phyloP scores from a whole-genome alignment of 768 basidiomycete genomes.

The Pleurotus eryngii region DNA sequence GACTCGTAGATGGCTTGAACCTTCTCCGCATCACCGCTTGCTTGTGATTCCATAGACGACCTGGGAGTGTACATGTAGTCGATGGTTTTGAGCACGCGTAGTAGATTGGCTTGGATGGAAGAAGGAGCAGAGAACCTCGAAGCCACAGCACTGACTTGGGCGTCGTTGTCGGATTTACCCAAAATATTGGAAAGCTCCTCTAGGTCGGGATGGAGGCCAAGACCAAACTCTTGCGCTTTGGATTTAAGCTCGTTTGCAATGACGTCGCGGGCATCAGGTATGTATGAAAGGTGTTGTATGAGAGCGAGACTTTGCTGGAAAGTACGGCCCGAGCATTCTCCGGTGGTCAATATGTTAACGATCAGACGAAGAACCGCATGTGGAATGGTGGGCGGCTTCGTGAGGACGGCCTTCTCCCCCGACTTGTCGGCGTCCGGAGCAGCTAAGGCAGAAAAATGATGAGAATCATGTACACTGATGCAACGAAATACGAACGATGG shows the following conservation, averaged over 20 bases:
- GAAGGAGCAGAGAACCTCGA: slow-evolving; percentile 93
- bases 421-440: slow-evolving; percentile 16
- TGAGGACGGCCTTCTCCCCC: slow-evolving; percentile 52
- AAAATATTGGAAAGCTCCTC: slow-evolving; percentile 70
- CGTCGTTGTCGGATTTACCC: slow-evolving; percentile 50
- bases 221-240: slow-evolving; percentile 87
- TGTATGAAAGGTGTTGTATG: slow-evolving; percentile 88
- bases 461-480: too few relatives aligned
- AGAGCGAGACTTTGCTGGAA: slow-evolving; percentile 91
- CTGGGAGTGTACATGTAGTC: slow-evolving; percentile 91
- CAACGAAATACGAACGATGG: too few relatives aligned
- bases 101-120: slow-evolving; percentile 92
- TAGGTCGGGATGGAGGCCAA: slow-evolving; percentile 69
- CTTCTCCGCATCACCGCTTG: slow-evolving; percentile 66
- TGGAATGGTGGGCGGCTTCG: slow-evolving; percentile 82
- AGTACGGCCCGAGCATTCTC: slow-evolving; percentile 94
- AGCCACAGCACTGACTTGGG: slow-evolving; percentile 65
- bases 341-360: slow-evolving; percentile 95
- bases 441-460: not conserved
- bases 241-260: slow-evolving; percentile 84
- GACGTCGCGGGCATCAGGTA: slow-evolving; percentile 85
- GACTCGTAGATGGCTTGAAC: slow-evolving; percentile 87
- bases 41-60: slow-evolving; percentile 26
- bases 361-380: slow-evolving; percentile 83
- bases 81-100: slow-evolving; percentile 93